Evolutionary conservation across 2,329 filamentous ascomycete species (phyloP).

Genomic region (Cercospora canescens): DNA sequence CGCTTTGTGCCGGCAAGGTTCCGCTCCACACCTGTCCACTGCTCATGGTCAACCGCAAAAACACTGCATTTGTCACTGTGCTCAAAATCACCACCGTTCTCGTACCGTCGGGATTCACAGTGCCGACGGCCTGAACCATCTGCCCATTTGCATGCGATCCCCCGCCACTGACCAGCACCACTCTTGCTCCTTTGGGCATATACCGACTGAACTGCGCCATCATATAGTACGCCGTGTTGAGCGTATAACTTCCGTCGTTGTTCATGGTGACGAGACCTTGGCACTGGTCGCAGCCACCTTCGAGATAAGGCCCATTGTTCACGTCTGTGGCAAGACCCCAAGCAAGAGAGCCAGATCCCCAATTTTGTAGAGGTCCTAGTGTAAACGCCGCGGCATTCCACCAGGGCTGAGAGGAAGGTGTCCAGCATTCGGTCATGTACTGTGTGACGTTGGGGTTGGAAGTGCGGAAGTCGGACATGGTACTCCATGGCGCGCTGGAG

Average conservation of each 20-base stretch:
- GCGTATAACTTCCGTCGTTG: constrained; percentile 14
- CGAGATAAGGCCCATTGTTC: constrained; percentile 20
- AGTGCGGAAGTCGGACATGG: constrained; percentile 19
- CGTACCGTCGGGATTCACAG: constrained; percentile 21
- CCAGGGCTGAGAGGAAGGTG: constrained; percentile 17
- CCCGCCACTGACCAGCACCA: constrained; percentile 16
- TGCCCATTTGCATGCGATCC: not conserved
- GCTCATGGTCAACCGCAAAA: constrained; percentile 16
- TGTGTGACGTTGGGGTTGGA: constrained; percentile 20
- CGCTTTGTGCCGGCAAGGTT: constrained; percentile 11
- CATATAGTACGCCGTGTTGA: constrained; percentile 25
- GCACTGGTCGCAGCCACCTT: constrained; percentile 18
- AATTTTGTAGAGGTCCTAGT: constrained; percentile 26
- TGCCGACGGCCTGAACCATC: constrained; percentile 18
- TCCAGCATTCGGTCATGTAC: constrained; percentile 28
- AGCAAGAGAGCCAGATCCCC: constrained; percentile 23
- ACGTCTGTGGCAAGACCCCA: constrained; percentile 22
- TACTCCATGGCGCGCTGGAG: constrained; percentile 15
- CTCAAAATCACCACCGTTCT: constrained; percentile 22
- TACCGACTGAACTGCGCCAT: constrained; percentile 25
- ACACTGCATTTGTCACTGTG: constrained; percentile 13
- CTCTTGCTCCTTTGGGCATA: constrained; percentile 18
- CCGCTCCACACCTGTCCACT: constrained; percentile 23
- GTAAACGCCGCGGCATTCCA: constrained; percentile 24
- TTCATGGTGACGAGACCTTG: constrained; percentile 22